Percentiles rank a stretch among this genome's conserved stretches.
These are phyloP conservation scores for Emergomyces orientalis DNA, from an alignment of 2,329 filamentous ascomycete species.

Conservation along the genomic window DNA sequence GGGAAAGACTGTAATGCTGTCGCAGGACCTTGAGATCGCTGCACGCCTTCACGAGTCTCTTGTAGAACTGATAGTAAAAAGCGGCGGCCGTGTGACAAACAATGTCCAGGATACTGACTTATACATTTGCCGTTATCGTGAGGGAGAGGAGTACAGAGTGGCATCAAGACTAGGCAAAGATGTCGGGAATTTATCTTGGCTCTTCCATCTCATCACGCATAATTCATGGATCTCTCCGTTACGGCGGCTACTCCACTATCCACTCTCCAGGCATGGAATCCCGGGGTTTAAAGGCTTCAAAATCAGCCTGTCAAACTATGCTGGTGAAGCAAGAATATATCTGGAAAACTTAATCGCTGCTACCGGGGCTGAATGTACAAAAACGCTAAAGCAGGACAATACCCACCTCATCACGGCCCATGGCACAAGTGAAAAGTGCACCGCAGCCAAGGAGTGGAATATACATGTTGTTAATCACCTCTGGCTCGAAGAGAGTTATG, in stretches of 20 bases:
- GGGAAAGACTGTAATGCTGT: constrained; percentile 67
- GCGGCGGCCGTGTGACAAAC: constrained; percentile 60
- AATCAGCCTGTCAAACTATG: constrained; percentile 93
- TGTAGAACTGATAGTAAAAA: constrained; percentile 57
- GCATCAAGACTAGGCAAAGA: constrained; percentile 71
- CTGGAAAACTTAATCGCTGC: constrained; percentile 84
- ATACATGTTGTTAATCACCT: constrained; percentile 86
- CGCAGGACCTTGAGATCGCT: constrained; percentile 62
- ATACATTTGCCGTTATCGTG: constrained; percentile 78
- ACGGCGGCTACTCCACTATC: constrained; percentile 79
- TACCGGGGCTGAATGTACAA: constrained; percentile 79
- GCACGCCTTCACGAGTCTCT: constrained; percentile 58
- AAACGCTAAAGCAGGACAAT: constrained; percentile 90
- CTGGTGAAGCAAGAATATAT: constrained; percentile 85
- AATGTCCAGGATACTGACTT: constrained; percentile 64
- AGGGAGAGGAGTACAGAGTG: constrained; percentile 65
- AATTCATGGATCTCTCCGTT: constrained; percentile 83
- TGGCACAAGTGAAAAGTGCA: constrained; percentile 82
- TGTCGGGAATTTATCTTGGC: constrained; percentile 87
- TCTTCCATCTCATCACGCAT: constrained; percentile 82
- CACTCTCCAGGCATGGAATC: constrained; percentile 65
- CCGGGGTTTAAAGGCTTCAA: constrained; percentile 65
- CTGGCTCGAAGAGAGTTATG: constrained; percentile 96
- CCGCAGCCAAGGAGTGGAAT: constrained; percentile 85
- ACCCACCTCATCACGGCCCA: constrained; percentile 92